Evolutionary conservation across 2,329 filamentous ascomycete genomes (phyloP).

Genomic region (Shiraia sp.): DNA sequence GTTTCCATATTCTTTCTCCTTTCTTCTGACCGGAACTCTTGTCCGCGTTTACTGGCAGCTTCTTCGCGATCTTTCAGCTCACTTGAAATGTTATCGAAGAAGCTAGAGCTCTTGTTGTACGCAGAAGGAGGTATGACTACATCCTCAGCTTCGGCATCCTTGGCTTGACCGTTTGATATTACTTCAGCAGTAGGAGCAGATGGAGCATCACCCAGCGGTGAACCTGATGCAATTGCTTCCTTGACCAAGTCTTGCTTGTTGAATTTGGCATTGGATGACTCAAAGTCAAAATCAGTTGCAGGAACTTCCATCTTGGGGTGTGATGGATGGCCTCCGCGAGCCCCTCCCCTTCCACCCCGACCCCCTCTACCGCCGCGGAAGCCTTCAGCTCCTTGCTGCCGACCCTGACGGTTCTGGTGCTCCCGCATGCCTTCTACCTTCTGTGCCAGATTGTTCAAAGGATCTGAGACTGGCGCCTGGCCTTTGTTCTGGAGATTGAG

Average conservation of each 20-base stretch:
- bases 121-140: conserved; percentile 54
- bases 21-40: conserved; percentile 90
- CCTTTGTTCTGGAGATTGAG: conserved; percentile 50
- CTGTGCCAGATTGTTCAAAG: conserved; percentile 71
- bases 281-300: conserved; percentile 90
- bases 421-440: conserved; percentile 79
- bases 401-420: conserved; percentile 56
- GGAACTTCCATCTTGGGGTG: conserved; percentile 82
- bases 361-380: conserved; percentile 45
- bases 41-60: conserved; percentile 66
- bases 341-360: conserved; percentile 53
- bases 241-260: conserved; percentile 87
- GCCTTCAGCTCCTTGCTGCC: conserved; percentile 51
- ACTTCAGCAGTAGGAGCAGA: conserved; percentile 32
- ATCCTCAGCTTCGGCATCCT: conserved; percentile 48
- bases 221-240: conserved; percentile 80
- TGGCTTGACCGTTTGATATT: conserved; percentile 43
- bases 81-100: conserved; percentile 98
- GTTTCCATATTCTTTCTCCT: conserved; percentile 97
- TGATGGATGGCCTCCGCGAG: conserved; percentile 45
- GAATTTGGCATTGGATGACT: conserved; percentile 82
- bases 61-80: conserved; percentile 88
- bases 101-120: conserved; percentile 88
- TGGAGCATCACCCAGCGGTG: conserved; percentile 61
- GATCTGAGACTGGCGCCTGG: conserved; percentile 38